These are phyloP conservation scores for Psidium friedrichsthalianum DNA, from an alignment of 345 rosid genomes.

Conservation along the genomic window DNA sequence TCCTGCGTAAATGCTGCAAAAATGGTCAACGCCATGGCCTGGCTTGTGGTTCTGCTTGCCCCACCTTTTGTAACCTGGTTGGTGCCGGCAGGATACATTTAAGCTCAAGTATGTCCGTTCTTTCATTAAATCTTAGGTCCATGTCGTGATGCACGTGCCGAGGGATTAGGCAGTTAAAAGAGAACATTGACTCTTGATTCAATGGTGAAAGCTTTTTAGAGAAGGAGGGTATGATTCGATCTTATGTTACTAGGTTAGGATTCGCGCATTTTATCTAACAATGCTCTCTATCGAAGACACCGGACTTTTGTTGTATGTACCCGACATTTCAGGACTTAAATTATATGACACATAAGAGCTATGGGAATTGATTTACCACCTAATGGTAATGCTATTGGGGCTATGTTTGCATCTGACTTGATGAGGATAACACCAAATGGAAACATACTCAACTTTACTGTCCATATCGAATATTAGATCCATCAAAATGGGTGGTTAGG, in stretches of 20 bases:
- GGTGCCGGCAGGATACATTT: background rate
- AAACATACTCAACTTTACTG: background rate
- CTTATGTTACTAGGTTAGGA: background rate
- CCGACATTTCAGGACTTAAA: accelerated
- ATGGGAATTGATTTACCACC: accelerated
- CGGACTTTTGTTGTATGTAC: background rate
- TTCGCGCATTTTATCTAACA: background rate
- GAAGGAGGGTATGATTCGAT: background rate
- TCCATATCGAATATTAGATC: too few species aligned
- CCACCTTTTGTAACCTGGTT: too few species aligned
- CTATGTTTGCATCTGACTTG: background rate
- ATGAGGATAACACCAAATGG: background rate
- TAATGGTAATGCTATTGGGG: background rate
- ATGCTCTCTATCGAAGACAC: background rate
- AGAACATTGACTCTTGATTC: background rate
- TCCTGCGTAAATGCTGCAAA: background rate
- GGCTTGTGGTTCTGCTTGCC: background rate
- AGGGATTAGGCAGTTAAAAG: background rate
- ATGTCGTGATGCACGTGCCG: too few species aligned
- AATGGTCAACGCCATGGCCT: background rate
- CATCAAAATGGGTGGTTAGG: too few species aligned
- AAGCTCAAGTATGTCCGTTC: background rate
- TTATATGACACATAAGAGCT: background rate
- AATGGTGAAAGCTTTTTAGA: background rate
- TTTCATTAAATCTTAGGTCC: background rate